These are phyloP conservation scores for Solanum stenotomum DNA, from an alignment of 257 asterid species.

Conservation along the genomic window DNA sequence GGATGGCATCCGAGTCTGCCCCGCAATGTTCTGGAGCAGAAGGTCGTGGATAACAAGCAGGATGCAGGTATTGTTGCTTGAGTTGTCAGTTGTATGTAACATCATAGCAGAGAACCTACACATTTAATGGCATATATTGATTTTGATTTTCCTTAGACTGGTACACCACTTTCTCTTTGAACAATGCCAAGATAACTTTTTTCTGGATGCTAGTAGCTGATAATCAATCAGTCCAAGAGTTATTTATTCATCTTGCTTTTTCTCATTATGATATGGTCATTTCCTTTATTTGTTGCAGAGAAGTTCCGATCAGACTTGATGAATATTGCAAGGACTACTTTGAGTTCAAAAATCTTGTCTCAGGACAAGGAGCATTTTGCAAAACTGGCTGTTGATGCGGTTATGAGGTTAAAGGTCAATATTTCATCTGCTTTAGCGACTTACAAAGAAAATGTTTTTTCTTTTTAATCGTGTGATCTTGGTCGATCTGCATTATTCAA, in stretches of 20 bases:
- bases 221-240: background rate
- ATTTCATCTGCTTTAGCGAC: background rate
- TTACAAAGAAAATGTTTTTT: background rate
- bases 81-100: background rate
- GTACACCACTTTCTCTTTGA: background rate
- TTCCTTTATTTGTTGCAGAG: slow-evolving; percentile 25
- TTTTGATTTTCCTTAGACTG: background rate
- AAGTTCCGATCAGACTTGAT: slow-evolving; percentile 60
- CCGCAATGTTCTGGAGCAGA: slow-evolving; percentile 65
- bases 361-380: slow-evolving; percentile 93
- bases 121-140: background rate
- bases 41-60: slow-evolving; percentile 73
- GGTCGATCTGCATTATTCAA: background rate
- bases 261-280: background rate
- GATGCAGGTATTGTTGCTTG: slow-evolving; percentile 49
- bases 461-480: background rate
- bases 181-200: background rate
- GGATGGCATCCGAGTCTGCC: slow-evolving; percentile 91
- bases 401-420: slow-evolving; percentile 74
- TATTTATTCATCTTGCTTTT: background rate
- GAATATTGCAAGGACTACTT: slow-evolving; percentile 89
- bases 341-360: slow-evolving; percentile 87
- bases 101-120: background rate
- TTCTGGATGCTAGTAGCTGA: background rate
- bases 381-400: slow-evolving; percentile 81